Evolutionary conservation across 805 yeast species (phyloP).

Genomic region (Hanseniaspora singularis): DNA sequence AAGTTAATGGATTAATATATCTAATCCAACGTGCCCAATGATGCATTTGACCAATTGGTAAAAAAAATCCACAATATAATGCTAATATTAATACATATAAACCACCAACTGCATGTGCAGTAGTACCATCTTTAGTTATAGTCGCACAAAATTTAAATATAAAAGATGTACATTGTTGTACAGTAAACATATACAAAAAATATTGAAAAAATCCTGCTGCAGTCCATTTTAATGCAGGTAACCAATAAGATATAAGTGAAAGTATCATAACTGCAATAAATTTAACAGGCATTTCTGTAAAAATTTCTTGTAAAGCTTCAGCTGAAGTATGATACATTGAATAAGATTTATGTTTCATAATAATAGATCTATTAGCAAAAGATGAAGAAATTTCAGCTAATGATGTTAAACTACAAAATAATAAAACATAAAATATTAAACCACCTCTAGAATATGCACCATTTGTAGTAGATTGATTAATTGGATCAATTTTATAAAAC

Average conservation of each 20-base stretch:
- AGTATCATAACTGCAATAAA: slow-evolving; percentile 38
- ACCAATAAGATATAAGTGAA: slow-evolving; percentile 40
- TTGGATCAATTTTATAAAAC: slow-evolving; percentile 38
- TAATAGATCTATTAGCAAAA: slow-evolving; percentile 50
- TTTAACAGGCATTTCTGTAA: slow-evolving; percentile 48
- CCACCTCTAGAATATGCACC: slow-evolving; percentile 58
- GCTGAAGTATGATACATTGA: slow-evolving; percentile 55
- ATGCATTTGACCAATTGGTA: slow-evolving; percentile 36
- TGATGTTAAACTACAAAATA: slow-evolving; percentile 49
- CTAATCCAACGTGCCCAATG: slow-evolving; percentile 54
- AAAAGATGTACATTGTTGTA: slow-evolving; percentile 42
- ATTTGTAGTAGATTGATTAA: slow-evolving; percentile 33
- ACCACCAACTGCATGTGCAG: slow-evolving; percentile 48
- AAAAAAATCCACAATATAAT: slow-evolving; percentile 46
- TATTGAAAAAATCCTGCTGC: slow-evolving; percentile 47
- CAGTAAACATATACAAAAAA: slow-evolving; percentile 35
- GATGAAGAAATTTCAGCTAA: slow-evolving; percentile 50
- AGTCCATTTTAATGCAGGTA: slow-evolving; percentile 39
- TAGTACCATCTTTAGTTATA: slow-evolving; percentile 39
- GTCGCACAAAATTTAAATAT: slow-evolving; percentile 45
- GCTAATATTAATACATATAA: slow-evolving; percentile 44
- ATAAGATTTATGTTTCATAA: slow-evolving; percentile 52
- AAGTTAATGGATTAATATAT: slow-evolving; percentile 38
- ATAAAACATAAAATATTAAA: slow-evolving; percentile 46
- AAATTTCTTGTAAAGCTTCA: slow-evolving; percentile 45